A percentile compares a stretch with the other conserved stretches of the same genome.
These are phyloP conservation scores for Starmerella riodocensis DNA, from an alignment of 805 yeast genomes.

Conservation along the genomic window DNA sequence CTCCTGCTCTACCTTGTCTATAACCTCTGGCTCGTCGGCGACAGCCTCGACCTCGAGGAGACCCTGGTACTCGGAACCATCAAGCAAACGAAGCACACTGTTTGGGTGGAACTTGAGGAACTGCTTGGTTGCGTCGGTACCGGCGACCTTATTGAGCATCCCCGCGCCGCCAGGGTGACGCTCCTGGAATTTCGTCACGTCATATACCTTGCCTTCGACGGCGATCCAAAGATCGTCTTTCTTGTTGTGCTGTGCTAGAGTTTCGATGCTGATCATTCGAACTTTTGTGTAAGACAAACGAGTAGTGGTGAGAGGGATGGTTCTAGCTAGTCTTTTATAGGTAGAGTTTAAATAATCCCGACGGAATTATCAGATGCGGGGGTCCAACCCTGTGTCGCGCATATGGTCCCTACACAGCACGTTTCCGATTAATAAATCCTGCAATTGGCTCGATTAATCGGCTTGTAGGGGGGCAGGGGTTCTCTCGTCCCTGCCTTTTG, in stretches of 20 bases:
- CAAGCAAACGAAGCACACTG: constrained; percentile 59
- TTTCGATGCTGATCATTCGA: constrained; percentile 19
- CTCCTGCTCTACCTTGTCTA: constrained; percentile 17
- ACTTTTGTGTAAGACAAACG: too few relatives aligned
- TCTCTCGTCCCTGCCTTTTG: too few relatives aligned
- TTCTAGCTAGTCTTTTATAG: too few relatives aligned
- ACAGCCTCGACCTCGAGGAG: constrained; percentile 25
- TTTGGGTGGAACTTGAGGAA: constrained; percentile 85
- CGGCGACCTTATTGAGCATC: constrained; percentile 45
- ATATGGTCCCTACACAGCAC: too few relatives aligned
- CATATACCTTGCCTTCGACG: constrained; percentile 65
- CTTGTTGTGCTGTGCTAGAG: constrained; percentile 41
- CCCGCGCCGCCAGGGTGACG: constrained; percentile 52
- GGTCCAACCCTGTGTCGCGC: too few relatives aligned
- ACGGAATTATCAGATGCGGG: too few relatives aligned
- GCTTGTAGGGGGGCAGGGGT: too few relatives aligned
- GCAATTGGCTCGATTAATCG: too few relatives aligned
- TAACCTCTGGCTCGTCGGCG: constrained; percentile 2
- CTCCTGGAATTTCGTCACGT: constrained; percentile 49
- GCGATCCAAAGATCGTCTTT: constrained; percentile 71
- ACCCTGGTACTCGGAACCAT: constrained; percentile 51
- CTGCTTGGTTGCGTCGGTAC: constrained; percentile 67
- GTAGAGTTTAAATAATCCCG: too few relatives aligned
- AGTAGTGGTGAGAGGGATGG: too few relatives aligned
- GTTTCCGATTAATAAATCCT: too few relatives aligned